A percentile compares a stretch with the other conserved stretches of the same genome.
phyloP scores from a whole-genome alignment of 2,329 filamentous ascomycete genomes.

The Penicillium oxalicum region DNA sequence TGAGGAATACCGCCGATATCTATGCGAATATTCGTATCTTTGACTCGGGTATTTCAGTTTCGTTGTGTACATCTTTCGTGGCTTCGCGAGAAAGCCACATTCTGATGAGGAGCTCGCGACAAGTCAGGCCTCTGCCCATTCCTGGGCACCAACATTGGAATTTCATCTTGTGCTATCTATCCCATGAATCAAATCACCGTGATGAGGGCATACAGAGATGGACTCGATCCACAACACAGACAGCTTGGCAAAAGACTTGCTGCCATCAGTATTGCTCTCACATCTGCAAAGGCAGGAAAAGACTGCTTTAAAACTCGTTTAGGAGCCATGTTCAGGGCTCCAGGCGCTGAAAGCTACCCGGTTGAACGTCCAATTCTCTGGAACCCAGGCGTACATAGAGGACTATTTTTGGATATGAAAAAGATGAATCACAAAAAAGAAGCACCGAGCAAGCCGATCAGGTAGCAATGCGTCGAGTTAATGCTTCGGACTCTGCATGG shows the following conservation, averaged over 20 bases:
- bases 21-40: conserved; percentile 41
- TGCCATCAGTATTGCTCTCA: conserved; percentile 31
- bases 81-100: conserved; percentile 51
- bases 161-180: conserved; percentile 45
- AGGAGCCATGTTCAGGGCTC: conserved; percentile 35
- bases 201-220: conserved; percentile 18
- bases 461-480: conserved; percentile 27
- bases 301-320: conserved; percentile 31
- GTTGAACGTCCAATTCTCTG: conserved; percentile 30
- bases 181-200: conserved; percentile 43
- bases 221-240: conserved; percentile 14
- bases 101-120: conserved; percentile 49
- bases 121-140: conserved; percentile 41
- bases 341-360: conserved; percentile 31
- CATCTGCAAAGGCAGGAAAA: conserved; percentile 22
- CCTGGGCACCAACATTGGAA: conserved; percentile 42
- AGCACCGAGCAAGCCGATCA: conserved; percentile 18
- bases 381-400: conserved; percentile 28
- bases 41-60: conserved; percentile 40
- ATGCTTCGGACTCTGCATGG: conserved; percentile 28
- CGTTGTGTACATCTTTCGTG: conserved; percentile 49
- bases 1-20: conserved; percentile 40
- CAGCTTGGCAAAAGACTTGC: too few species aligned
- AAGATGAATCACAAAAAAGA: too few species aligned
- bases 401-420: neutral